Percentiles rank a stretch among this genome's conserved stretches.
These are phyloP conservation scores for Sclerotinia nivalis DNA, from an alignment of 2,329 filamentous ascomycete genomes.

Conservation along the genomic window DNA sequence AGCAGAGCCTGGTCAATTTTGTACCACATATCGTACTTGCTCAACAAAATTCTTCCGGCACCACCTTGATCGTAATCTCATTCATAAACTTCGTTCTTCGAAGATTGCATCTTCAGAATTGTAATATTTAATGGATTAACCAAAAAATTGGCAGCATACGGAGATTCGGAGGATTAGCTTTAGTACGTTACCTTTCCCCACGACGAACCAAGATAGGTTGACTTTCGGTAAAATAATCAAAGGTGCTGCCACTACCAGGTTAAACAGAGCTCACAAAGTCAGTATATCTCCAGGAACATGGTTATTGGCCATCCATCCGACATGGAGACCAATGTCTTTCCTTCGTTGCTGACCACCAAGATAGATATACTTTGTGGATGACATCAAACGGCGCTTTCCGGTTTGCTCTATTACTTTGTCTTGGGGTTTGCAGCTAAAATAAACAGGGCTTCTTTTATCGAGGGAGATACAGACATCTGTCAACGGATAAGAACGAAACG, in stretches of 20 bases:
- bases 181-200: constrained; percentile 8
- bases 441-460: neutral
- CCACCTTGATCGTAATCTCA: neutral
- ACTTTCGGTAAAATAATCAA: constrained; percentile 11
- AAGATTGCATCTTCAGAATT: neutral
- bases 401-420: neutral
- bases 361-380: neutral
- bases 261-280: neutral
- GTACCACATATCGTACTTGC: constrained; percentile 5
- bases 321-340: neutral
- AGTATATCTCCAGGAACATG: constrained; percentile 12
- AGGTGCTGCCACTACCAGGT: constrained; percentile 3
- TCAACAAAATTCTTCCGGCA: constrained; percentile 17
- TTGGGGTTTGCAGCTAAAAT: neutral
- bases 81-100: neutral
- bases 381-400: neutral
- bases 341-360: constrained; percentile 4
- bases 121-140: neutral
- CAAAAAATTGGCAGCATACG: neutral
- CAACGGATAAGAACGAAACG: neutral
- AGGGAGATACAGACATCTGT: neutral
- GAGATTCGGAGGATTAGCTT: neutral
- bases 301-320: constrained; percentile 6
- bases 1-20: constrained; percentile 2
- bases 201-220: neutral